Evolutionary conservation across 2,329 filamentous ascomycete genomes (phyloP).

Genomic region (Calonectria hawksworthii): DNA sequence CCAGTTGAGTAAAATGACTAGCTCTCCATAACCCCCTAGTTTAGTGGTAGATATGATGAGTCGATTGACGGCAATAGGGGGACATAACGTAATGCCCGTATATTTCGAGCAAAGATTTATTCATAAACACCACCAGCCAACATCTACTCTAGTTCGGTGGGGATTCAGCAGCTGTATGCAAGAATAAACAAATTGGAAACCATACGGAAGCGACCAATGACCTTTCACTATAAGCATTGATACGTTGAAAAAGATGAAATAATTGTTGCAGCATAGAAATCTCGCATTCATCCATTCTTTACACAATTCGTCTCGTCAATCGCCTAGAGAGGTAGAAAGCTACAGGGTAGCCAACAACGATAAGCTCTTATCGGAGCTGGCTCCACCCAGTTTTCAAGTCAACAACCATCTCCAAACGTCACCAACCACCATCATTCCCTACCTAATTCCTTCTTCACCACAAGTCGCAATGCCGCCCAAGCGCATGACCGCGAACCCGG

Average conservation of each 20-base stretch:
- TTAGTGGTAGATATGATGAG: no score
- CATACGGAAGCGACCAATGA: not conserved
- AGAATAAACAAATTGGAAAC: not conserved
- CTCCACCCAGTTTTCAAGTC: constrained; percentile 37
- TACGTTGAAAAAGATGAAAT: not conserved
- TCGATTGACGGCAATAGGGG: no score
- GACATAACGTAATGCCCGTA: no score
- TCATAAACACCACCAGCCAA: no score
- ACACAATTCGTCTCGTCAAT: not conserved
- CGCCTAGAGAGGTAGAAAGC: not conserved
- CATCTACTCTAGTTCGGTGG: no score
- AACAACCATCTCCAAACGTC: constrained; percentile 36
- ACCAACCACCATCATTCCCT: constrained; percentile 26
- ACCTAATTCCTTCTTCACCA: constrained; percentile 9
- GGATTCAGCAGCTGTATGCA: not conserved
- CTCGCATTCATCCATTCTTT: not conserved
- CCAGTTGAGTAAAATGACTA: not conserved
- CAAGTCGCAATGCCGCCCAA: constrained; percentile 72
- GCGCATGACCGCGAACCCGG: constrained; percentile 94
- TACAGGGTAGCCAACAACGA: constrained; percentile 37
- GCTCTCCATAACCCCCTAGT: no score
- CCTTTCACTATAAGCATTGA: not conserved
- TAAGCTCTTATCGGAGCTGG: constrained; percentile 33
- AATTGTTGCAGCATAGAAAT: not conserved
- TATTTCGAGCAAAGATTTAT: no score